Base-by-base conservation (phyloP, 495 filamentous ascomycete genomes). In the Umbilicaria muhlenbergii region DNA sequence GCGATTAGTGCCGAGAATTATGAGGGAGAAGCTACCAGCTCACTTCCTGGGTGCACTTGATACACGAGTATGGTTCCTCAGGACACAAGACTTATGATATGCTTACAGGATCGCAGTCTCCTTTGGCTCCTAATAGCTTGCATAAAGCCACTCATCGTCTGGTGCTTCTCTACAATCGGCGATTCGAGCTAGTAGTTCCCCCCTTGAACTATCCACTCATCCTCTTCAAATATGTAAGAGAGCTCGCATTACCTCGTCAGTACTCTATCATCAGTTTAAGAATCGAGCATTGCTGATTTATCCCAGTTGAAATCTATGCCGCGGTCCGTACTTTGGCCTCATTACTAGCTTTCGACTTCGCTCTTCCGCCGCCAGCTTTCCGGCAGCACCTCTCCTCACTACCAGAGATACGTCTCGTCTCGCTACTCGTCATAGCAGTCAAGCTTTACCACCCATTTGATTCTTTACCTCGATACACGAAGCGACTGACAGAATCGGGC, bases 401-500 rank as follows among this genome's bases (percentile, higher is more conserved):
- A n/a, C 91, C 91, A 0, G 91, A 95, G 53, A 61, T 81, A 3
- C 69, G 80, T 35, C 56, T 95, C 0, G 67, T 84, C 38, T 67
- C 74, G 15, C 59, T 87, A 5, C 53, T 94, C n/a, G 64, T 94
- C 5, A 70, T 94, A 17, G 74, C 79, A 10, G 75, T 79, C 6
- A 96, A 95, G 53, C 58, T 92, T 5, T 58, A 77, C 16, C 86
- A 83, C 53, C 83, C 87, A 0, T 72, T 94, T 32, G 83, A 91
- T 54, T 63, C 64, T 12, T 55, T 68, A 39, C 21, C 41, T 7
- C 68, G 80, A 15, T 62, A 70, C 40, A 78, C 86, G 0, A 51
- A 54, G 10, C 68, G 66, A 14, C 42, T 58, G 2, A 56, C 66
- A 11, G 85, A 91, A 45, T 76, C 80, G 5, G 69, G 77, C 13